Evolutionary conservation across 371 early-diverging fungal species (phyloP).

Genomic region (Apophysomyces sp.): DNA sequence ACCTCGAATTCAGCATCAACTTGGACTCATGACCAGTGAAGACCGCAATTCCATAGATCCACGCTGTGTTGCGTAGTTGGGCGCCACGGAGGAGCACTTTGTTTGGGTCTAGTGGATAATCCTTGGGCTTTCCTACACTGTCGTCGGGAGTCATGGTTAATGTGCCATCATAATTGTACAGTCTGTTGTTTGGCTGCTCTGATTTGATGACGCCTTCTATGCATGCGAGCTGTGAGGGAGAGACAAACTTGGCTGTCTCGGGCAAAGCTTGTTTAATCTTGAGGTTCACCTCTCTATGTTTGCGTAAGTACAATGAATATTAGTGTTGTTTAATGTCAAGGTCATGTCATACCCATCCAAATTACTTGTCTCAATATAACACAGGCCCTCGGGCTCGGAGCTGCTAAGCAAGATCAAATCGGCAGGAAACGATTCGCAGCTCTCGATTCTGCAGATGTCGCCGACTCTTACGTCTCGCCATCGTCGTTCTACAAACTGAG

Average conservation of each 20-base stretch:
- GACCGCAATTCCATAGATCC: slow-evolving; percentile 83
- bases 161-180: slow-evolving; percentile 86
- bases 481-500: slow-evolving; percentile 59
- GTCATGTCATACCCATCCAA: slow-evolving; percentile 77
- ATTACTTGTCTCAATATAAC: slow-evolving; percentile 95
- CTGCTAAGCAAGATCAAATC: slow-evolving; percentile 86
- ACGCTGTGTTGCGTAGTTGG: slow-evolving; percentile 77
- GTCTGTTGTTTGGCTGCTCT: slow-evolving; percentile 84
- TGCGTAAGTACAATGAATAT: not conserved
- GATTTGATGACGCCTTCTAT: slow-evolving; percentile 64
- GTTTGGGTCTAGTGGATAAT: slow-evolving; percentile 72
- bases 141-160: slow-evolving; percentile 44
- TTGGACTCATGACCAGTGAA: slow-evolving; percentile 92
- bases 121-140: slow-evolving; percentile 49
- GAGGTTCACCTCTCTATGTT: slow-evolving; percentile 82
- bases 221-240: slow-evolving; percentile 55
- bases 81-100: slow-evolving; percentile 83
- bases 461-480: slow-evolving; percentile 89
- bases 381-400: slow-evolving; percentile 86
- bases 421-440: slow-evolving; percentile 88
- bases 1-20: slow-evolving; percentile 82
- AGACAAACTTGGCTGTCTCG: slow-evolving; percentile 66
- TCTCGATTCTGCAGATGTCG: slow-evolving; percentile 87
- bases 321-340: not conserved
- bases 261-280: slow-evolving; percentile 86